A percentile compares a stretch with the other conserved stretches of the same genome.
Conservation (phyloP, 495 filamentous ascomycete species). For the Aspergillus indologenus region DNA sequence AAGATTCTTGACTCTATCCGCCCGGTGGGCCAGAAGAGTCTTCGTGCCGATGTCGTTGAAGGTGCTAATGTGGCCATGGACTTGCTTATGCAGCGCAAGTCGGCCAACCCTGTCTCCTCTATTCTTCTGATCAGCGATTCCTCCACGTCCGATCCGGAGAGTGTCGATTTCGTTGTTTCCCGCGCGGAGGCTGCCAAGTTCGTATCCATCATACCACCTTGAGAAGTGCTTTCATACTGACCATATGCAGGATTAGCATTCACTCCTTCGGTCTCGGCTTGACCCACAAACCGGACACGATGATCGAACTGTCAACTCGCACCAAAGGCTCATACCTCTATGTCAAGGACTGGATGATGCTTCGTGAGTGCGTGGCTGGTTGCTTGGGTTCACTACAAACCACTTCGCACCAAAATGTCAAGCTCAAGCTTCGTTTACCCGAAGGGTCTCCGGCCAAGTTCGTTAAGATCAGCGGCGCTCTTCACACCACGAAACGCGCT, state of each 20-base stretch:
- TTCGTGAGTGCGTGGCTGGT: slow-evolving; percentile 93
- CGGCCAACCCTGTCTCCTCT: slow-evolving; percentile 91
- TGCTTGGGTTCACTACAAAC: slow-evolving; percentile 93
- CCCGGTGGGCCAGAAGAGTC: slow-evolving; percentile 92
- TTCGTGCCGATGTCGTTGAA: slow-evolving; percentile 95
- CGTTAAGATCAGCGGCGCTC: slow-evolving; percentile 94
- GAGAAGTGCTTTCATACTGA: slow-evolving; percentile 22
- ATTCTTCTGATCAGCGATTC: slow-evolving; percentile 98
- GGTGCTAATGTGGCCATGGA: slow-evolving; percentile 99
- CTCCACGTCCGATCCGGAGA: slow-evolving; percentile 93
- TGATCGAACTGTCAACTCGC: slow-evolving; percentile 94
- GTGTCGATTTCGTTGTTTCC: slow-evolving; percentile 98
- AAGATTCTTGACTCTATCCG: slow-evolving; percentile 86
- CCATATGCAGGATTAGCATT: slow-evolving; percentile 70
- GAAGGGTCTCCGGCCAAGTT: slow-evolving; percentile 98
- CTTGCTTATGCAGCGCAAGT: slow-evolving; percentile 94
- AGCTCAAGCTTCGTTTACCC: slow-evolving; percentile 88
- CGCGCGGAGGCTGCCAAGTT: slow-evolving; percentile 96
- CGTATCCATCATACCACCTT: slow-evolving; percentile 25
- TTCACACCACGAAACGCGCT: slow-evolving; percentile 97
- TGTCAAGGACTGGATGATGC: slow-evolving; percentile 99
- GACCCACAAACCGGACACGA: slow-evolving; percentile 97
- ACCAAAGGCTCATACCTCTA: slow-evolving; percentile 98
- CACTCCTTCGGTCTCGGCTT: slow-evolving; percentile 95
- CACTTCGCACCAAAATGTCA: slow-evolving; percentile 97